These are phyloP conservation scores for Auricularia heimuer DNA, from an alignment of 768 basidiomycete species.

Conservation along the genomic window DNA sequence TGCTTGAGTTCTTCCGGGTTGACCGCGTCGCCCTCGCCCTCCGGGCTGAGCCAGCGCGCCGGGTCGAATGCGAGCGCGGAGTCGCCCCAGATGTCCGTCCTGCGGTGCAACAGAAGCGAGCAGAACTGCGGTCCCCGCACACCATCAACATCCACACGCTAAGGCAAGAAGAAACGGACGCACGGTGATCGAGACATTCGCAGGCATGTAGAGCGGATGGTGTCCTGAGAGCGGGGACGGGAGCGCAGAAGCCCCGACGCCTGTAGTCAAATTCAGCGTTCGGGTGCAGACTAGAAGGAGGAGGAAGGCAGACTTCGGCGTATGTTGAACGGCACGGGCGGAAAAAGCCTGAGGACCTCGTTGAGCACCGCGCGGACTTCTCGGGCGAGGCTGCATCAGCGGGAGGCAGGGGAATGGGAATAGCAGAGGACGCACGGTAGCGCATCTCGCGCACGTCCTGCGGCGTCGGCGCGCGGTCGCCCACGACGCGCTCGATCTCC, in stretches of 20 bases:
- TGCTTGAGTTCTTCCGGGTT: conserved; percentile 1
- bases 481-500: conserved; percentile 15
- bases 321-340: conserved; percentile 28
- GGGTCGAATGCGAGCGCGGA: conserved; percentile 25
- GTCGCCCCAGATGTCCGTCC: conserved; percentile 23
- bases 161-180: not conserved
- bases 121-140: conserved; percentile 4
- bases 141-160: not conserved
- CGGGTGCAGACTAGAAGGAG: not conserved
- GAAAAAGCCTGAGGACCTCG: conserved; percentile 28
- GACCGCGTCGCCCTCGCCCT: conserved; percentile 10
- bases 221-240: conserved; percentile 8
- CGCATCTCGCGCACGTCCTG: conserved; percentile 17
- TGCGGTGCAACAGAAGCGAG: conserved; percentile 22
- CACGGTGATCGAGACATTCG: conserved; percentile 15
- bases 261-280: not conserved
- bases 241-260: conserved; percentile 9
- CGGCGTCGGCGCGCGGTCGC: conserved; percentile 11
- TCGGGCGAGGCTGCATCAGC: not conserved
- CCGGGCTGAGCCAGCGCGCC: conserved; percentile 21
- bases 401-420: not conserved
- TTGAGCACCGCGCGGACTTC: conserved; percentile 20
- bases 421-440: conserved; percentile 16
- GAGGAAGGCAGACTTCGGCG: conserved; percentile 9
- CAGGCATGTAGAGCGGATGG: conserved; percentile 8